Base-by-base conservation (phyloP, 2,329 filamentous ascomycete species). In the Exophiala spinifera region DNA sequence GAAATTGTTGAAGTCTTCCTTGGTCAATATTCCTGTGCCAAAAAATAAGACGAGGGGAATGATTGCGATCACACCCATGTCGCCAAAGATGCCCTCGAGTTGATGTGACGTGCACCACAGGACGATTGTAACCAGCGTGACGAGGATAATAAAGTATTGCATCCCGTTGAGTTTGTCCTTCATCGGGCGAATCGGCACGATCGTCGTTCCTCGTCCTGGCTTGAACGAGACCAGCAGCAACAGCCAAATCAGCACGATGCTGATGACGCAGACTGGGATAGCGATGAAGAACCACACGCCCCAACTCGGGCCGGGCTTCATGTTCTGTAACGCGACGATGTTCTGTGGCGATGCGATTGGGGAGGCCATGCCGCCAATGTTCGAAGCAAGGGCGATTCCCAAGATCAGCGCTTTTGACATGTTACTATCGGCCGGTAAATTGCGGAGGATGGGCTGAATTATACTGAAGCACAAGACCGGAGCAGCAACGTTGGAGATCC, bases 1-100 rank as follows among this genome's bases (percentile, higher is more conserved):
- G 72, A 99, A 99, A 72, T 99, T 99, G 78, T 99, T 99, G 70
- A 99, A 99, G 74, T 99, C 94, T 73, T 97, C 94, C 74, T 97
- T 99, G 46, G 91, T 97, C 28, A 99, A 79, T 62, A 97, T 92
- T 10, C 94, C 94, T 1, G 91, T 91, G 51, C 94, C 94, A 65
- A 99, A 99, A 80, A 99, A 99, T 39, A 96, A 79, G 2, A 95
- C 88, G 48, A 99, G 87, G 4, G 94, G 94, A 57, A 99, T 90
- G 67, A 99, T 95, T 55, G 94, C 95, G 39, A 99, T 88, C 49
- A 99, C 91, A 49, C 94, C 94, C 94, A 99, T 99, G 68, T 99
- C 92, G 51, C 94, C 94, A 66, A 99, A 96, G 0, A 92, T 74
- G 57, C 80, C 74, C 67, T 97, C 90, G 6, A 99, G 81, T 66